Evolutionary conservation across 495 filamentous ascomycete genomes (phyloP).

Genomic region (Letharia lupina): DNA sequence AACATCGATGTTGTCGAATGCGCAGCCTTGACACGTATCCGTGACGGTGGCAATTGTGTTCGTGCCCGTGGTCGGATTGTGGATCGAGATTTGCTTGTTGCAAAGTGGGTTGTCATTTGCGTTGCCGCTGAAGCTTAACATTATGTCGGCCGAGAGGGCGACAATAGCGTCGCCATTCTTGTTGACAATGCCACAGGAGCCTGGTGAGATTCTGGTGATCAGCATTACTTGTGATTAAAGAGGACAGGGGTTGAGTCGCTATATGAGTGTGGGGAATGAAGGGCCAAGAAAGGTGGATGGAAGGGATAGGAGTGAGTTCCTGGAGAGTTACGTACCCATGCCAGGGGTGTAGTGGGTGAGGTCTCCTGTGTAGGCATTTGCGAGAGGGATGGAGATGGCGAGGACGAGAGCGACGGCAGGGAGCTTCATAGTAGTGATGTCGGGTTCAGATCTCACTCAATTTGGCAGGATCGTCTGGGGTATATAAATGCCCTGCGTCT

Average conservation of each 20-base stretch:
- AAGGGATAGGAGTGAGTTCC: not conserved
- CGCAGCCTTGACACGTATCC: not conserved
- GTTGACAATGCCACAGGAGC: not conserved
- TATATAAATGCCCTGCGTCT: not conserved
- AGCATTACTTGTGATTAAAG: not conserved
- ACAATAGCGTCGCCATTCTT: not conserved
- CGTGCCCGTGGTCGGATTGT: not conserved
- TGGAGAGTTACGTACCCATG: not conserved
- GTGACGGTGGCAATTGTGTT: not conserved
- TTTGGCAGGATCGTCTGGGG: not conserved
- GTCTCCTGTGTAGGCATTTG: not conserved
- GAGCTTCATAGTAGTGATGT: not conserved
- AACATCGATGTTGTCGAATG: not conserved
- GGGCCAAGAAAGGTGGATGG: not conserved
- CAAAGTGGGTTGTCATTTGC: not conserved
- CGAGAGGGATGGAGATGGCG: not conserved
- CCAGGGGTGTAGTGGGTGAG: not conserved
- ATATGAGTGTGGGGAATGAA: not conserved
- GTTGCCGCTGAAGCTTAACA: not conserved
- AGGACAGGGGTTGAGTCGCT: not conserved
- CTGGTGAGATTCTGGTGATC: not conserved
- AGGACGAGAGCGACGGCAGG: not conserved
- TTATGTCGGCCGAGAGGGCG: not conserved
- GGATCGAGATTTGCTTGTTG: conserved; percentile 5
- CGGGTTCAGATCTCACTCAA: not conserved